Conservation (phyloP, 225 moss, liverwort and hornwort genomes). For the Pseudoscleropodium purum region DNA sequence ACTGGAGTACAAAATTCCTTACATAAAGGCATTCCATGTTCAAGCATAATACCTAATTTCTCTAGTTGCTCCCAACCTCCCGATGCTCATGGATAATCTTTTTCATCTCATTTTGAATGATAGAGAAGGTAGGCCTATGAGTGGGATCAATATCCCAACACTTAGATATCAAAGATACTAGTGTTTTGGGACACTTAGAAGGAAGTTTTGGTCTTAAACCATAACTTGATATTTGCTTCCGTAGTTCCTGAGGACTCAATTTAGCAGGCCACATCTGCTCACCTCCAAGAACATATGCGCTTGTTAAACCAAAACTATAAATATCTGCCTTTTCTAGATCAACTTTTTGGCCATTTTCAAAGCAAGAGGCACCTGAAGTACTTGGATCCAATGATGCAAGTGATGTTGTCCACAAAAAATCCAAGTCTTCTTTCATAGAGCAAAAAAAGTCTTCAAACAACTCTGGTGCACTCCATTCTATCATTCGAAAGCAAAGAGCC, state of each 20-base stretch:
- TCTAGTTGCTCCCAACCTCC: not conserved
- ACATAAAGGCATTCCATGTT: not conserved
- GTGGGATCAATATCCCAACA: not conserved
- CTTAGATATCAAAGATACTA: not conserved
- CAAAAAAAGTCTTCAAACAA: not conserved
- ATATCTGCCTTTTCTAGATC: not conserved
- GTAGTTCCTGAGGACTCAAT: not conserved
- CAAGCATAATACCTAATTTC: not conserved
- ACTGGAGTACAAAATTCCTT: not conserved
- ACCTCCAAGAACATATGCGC: not conserved
- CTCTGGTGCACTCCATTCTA: not conserved
- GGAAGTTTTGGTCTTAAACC: not conserved
- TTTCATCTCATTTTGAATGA: not conserved
- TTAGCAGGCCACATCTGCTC: not conserved
- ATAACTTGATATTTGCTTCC: not conserved
- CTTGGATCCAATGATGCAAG: not conserved
- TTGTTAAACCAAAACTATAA: not conserved
- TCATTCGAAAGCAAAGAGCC: not conserved
- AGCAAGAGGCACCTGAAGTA: not conserved
- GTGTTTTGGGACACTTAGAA: fast-evolving
- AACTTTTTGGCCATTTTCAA: not conserved
- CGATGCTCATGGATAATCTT: too few species aligned
- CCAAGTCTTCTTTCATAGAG: not conserved
- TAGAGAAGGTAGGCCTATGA: not conserved
- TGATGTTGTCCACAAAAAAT: not conserved